phyloP scores from a whole-genome alignment of 345 rosid genomes.

The Euphorbia pulcherrima region DNA sequence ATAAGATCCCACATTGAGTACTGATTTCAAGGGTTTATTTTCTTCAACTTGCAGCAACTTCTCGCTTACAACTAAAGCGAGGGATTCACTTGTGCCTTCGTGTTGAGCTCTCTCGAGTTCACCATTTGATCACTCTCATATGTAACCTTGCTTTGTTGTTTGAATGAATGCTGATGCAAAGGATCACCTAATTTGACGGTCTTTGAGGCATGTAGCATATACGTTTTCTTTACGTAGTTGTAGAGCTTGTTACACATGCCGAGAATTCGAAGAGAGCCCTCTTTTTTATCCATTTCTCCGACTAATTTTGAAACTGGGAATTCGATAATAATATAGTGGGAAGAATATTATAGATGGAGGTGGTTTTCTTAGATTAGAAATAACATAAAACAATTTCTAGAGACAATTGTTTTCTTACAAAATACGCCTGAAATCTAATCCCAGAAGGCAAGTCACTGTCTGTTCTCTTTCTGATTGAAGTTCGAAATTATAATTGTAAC shows the following conservation, averaged over 20 bases:
- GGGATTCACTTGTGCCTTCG: neutral
- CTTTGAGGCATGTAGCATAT: constrained; percentile 31
- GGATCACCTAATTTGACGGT: constrained; percentile 30
- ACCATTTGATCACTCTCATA: neutral
- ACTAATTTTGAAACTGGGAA: neutral
- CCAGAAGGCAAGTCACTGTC: neutral
- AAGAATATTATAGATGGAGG: neutral
- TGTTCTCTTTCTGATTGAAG: neutral
- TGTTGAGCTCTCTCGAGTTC: constrained; percentile 11
- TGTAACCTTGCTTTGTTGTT: neutral
- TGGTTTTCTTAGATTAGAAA: constrained; percentile 25
- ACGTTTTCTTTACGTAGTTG: constrained; percentile 27
- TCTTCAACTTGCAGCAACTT: too few species aligned
- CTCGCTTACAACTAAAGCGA: too few species aligned
- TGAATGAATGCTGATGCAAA: neutral
- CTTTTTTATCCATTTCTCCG: constrained; percentile 34
- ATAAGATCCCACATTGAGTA: constrained; percentile 43
- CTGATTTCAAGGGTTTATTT: constrained; percentile 42
- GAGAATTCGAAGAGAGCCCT: constrained; percentile 16
- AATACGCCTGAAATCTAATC: constrained; percentile 1
- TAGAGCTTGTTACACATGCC: constrained; percentile 39
- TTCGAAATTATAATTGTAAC: too few species aligned
- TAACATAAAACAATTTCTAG: too few species aligned
- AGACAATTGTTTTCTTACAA: constrained; percentile 29
- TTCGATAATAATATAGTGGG: constrained; percentile 1